A percentile compares a stretch with the other conserved stretches of the same genome.
Evolutionary conservation across 1,139 yeast species (phyloP).

Genomic region (Blastobotrys buckinghamii): DNA sequence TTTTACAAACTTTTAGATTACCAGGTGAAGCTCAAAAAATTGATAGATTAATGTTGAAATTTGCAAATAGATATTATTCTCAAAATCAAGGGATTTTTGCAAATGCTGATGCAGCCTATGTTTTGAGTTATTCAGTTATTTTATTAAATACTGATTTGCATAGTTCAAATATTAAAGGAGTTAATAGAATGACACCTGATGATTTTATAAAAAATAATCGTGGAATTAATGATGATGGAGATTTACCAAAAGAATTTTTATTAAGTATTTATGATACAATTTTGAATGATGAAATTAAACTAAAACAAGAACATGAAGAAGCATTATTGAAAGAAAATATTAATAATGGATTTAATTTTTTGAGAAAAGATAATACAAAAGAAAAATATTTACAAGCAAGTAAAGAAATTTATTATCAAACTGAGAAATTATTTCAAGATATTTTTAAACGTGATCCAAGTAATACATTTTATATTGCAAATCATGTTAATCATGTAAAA

Average conservation of each 20-base stretch:
- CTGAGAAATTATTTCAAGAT: slow-evolving; percentile 73
- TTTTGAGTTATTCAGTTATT: slow-evolving; percentile 85
- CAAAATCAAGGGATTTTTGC: slow-evolving; percentile 85
- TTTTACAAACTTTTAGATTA: slow-evolving; percentile 80
- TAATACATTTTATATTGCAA: slow-evolving; percentile 49
- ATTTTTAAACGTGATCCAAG: slow-evolving; percentile 20
- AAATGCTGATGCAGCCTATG: slow-evolving; percentile 91
- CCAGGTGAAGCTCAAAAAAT: slow-evolving; percentile 99
- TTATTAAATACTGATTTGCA: slow-evolving; percentile 93
- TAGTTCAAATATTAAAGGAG: slow-evolving; percentile 62
- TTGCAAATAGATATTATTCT: slow-evolving; percentile 85
- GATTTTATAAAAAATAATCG: slow-evolving; percentile 80
- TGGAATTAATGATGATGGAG: slow-evolving; percentile 91
- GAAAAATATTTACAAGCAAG: slow-evolving; percentile 93
- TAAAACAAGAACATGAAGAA: slow-evolving; percentile 91
- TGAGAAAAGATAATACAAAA: slow-evolving; percentile 61
- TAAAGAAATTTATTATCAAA: slow-evolving; percentile 81
- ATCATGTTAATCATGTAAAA: slow-evolving; percentile 83
- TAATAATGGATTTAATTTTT: slow-evolving; percentile 45
- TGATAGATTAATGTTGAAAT: slow-evolving; percentile 92
- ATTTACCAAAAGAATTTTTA: slow-evolving; percentile 70
- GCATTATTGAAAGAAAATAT: slow-evolving; percentile 69
- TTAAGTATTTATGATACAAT: slow-evolving; percentile 70
- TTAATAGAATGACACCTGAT: slow-evolving; percentile 77
- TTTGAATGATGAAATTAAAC: slow-evolving; percentile 73